Base-by-base conservation (phyloP, 2,329 filamentous ascomycete genomes). In the Nannizzia gypsea region DNA sequence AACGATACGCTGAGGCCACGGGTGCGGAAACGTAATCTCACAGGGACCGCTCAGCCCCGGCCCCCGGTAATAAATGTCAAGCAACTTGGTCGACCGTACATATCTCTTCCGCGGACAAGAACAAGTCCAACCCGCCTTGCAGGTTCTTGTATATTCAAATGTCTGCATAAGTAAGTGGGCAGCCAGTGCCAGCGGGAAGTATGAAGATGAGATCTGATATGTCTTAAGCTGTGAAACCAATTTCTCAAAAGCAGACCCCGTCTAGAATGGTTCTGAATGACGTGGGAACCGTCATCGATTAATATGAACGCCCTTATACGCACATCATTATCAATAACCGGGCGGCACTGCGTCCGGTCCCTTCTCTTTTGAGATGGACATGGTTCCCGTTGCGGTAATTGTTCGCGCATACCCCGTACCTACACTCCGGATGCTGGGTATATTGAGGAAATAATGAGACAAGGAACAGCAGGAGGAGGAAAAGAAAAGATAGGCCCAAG, bases 381-480 rank as follows among this genome's bases (percentile, higher is more conserved):
- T 50, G 13, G 13, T 5, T 26, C 22, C 20, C 9, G 22, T 42
- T 26, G 22, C 44, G 44, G 44, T 54, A 26, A 17, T 34, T 54
- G 28, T 31, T 54, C 28, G 50, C 28, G 50, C 50, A 54, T 54
- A n/a, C n/a, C n/a, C n/a, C n/a, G n/a, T n/a, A n/a, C n/a, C n/a
- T n/a, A 34, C 22, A 22, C 22, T n/a, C 26, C 28, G 48, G 3
- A 15, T 15, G 24, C 9, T 20, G 26, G 26, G 26, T 15, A 26
- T 54, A 36, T 15, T 17, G 48, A 52, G 2, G 24, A 36, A 13
- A 11, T 31, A 15, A 17, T 24, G 22, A 24, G 17, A 34, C 24
- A n/a, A 34, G 50, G 15, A 54, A 20, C 28, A 8, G 50, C 28
- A 8, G 50, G 20, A 34, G 5, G 24, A 54, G 20, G 50, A 54